phyloP scores from a whole-genome alignment of 1,284 basidiomycete genomes.

The Rhodotorula sp. region DNA sequence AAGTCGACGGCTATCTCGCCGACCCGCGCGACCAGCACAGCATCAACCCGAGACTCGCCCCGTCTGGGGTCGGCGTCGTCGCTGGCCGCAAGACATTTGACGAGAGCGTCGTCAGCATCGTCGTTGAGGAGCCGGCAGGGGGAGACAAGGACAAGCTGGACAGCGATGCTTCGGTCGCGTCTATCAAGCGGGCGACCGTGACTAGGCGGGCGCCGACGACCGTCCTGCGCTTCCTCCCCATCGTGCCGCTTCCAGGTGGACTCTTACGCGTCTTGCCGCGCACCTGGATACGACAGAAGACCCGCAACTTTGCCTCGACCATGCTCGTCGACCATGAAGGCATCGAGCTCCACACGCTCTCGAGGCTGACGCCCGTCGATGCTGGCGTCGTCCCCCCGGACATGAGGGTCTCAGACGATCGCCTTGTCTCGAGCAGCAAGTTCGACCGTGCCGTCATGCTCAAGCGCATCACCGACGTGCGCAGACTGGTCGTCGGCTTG shows the following conservation, averaged over 20 bases:
- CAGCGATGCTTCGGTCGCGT: conserved; percentile 1
- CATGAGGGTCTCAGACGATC: neutral
- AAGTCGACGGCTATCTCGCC: conserved; percentile 68
- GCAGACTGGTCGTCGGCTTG: conserved; percentile 78
- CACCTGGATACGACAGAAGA: neutral
- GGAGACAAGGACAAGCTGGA: conserved; percentile 38
- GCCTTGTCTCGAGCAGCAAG: conserved; percentile 13
- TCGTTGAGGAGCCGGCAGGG: conserved; percentile 40
- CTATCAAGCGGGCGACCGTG: conserved; percentile 31
- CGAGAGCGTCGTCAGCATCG: conserved; percentile 33
- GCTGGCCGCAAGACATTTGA: conserved; percentile 32
- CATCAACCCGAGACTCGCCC: conserved; percentile 3
- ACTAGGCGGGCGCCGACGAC: conserved; percentile 10
- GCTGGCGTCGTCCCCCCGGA: neutral
- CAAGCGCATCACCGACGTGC: conserved; percentile 72
- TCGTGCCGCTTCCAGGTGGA: conserved; percentile 2
- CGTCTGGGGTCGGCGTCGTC: conserved; percentile 25
- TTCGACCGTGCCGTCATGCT: conserved; percentile 51
- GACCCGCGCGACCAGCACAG: conserved; percentile 47
- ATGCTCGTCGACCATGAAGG: conserved; percentile 37
- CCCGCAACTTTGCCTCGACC: conserved; percentile 19
- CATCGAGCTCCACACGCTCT: conserved; percentile 21
- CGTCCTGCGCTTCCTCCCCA: conserved; percentile 8
- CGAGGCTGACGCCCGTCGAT: conserved; percentile 8
- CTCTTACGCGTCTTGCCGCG: conserved; percentile 23